phyloP scores from a whole-genome alignment of 306 rosid species.

The Phaseolus lunatus region DNA sequence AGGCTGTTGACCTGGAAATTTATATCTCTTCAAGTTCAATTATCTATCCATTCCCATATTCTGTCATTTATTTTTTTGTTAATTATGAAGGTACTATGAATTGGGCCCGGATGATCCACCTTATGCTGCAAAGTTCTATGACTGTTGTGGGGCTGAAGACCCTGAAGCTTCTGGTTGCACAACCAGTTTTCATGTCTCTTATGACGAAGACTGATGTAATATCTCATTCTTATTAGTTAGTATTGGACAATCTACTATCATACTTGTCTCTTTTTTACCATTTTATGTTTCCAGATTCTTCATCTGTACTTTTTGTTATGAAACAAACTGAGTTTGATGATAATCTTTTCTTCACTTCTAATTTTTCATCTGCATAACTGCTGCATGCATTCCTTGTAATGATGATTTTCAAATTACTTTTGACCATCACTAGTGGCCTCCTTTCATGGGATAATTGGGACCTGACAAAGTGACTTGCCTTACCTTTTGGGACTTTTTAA shows the following conservation, averaged over 20 bases:
- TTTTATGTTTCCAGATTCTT: constrained; percentile 39
- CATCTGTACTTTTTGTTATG: constrained; percentile 9
- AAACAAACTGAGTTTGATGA: constrained; percentile 29
- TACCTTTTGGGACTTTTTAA: constrained; percentile 1
- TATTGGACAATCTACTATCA: background rate
- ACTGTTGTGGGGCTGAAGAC: constrained; percentile 96
- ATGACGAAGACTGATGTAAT: constrained; percentile 66
- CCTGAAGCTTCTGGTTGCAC: constrained; percentile 84
- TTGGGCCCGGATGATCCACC: constrained; percentile 82
- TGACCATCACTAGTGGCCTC: background rate
- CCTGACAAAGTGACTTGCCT: background rate
- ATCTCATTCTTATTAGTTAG: constrained; percentile 24
- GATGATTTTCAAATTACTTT: background rate
- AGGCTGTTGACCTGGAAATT: background rate
- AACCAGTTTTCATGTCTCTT: constrained; percentile 76
- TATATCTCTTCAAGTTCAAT: background rate
- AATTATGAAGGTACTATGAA: constrained; percentile 74
- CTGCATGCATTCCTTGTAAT: background rate
- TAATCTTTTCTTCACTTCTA: background rate
- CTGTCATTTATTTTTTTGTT: constrained; percentile 31
- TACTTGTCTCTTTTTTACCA: constrained; percentile 23
- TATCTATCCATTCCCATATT: constrained; percentile 11
- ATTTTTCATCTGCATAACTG: background rate
- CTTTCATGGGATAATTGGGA: background rate
- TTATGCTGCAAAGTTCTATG: constrained; percentile 89